These are phyloP conservation scores for Trametes versicolor DNA, from an alignment of 1,284 basidiomycete genomes.

Conservation along the genomic window DNA sequence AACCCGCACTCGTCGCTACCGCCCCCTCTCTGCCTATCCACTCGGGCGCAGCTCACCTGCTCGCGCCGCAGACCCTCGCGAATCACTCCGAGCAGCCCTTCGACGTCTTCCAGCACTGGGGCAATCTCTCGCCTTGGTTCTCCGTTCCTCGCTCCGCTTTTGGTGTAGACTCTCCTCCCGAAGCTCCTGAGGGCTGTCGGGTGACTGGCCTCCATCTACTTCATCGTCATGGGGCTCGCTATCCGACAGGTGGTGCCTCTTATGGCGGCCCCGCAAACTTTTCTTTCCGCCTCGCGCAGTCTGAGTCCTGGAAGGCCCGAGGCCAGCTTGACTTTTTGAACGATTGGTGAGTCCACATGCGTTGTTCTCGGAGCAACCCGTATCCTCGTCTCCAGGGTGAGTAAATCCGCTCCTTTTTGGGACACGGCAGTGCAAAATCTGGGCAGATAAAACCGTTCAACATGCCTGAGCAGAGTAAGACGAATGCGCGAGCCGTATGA, in stretches of 20 bases:
- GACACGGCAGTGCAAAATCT: too few relatives aligned
- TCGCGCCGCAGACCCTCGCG: conserved; percentile 52
- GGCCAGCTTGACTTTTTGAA: conserved; percentile 80
- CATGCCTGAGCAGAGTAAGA: too few relatives aligned
- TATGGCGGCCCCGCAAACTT: conserved; percentile 76
- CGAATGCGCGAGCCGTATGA: too few relatives aligned
- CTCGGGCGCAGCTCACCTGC: conserved; percentile 72
- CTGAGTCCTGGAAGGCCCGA: conserved; percentile 66
- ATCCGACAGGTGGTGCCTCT: conserved; percentile 72
- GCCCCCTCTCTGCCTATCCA: conserved; percentile 82
- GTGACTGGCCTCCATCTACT: conserved; percentile 81
- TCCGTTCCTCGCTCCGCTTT: conserved; percentile 73
- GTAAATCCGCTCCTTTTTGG: too few relatives aligned
- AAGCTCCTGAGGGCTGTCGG: conserved; percentile 73
- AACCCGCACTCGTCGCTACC: conserved; percentile 81
- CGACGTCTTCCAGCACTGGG: conserved; percentile 81
- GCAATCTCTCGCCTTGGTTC: conserved; percentile 88
- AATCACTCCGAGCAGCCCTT: conserved; percentile 47
- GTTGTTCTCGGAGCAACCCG: conserved; percentile 1
- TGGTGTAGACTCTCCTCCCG: conserved; percentile 76
- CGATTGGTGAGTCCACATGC: conserved; percentile 59
- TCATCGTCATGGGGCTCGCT: conserved; percentile 84
- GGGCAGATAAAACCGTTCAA: too few relatives aligned
- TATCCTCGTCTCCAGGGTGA: too few relatives aligned
- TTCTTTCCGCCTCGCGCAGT: conserved; percentile 60